These are phyloP conservation scores for Tolypocladium pustulatum DNA, from an alignment of 2,329 filamentous ascomycete species.

Conservation along the genomic window DNA sequence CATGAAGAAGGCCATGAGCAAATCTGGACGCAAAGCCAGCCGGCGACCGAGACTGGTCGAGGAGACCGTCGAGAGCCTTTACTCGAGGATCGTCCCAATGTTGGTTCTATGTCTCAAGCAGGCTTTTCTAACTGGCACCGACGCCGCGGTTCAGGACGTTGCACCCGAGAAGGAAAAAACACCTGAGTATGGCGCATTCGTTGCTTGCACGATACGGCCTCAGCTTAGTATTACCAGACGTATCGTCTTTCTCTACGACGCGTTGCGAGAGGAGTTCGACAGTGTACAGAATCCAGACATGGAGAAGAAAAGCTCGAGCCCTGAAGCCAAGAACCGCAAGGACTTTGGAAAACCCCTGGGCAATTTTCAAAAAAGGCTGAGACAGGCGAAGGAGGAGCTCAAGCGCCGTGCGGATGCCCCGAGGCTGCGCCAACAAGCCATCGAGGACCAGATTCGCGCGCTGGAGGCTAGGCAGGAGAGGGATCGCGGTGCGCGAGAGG, in stretches of 20 bases:
- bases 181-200: slow-evolving; percentile 2
- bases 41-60: background rate
- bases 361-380: background rate
- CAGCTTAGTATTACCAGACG: background rate
- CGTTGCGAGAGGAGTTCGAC: background rate
- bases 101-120: slow-evolving; percentile 12
- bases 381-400: background rate
- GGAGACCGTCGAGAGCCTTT: slow-evolving; percentile 5
- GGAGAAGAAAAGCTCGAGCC: background rate
- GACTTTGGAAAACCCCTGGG: background rate
- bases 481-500: background rate
- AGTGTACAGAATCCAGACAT: background rate
- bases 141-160: too few species aligned
- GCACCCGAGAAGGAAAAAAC: background rate
- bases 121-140: slow-evolving; percentile 9
- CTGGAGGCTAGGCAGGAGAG: slow-evolving; percentile 1
- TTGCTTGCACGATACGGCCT: slow-evolving; percentile 4
- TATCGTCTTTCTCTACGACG: background rate
- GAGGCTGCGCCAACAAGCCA: background rate
- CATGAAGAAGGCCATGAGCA: background rate
- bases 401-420: background rate
- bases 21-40: background rate
- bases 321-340: background rate
- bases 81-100: slow-evolving; percentile 13
- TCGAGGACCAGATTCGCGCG: background rate